A percentile compares a stretch with the other conserved stretches of the same genome.
Evolutionary conservation across 1,284 basidiomycete species (phyloP).

Genomic region (Ustilago xerochloae): DNA sequence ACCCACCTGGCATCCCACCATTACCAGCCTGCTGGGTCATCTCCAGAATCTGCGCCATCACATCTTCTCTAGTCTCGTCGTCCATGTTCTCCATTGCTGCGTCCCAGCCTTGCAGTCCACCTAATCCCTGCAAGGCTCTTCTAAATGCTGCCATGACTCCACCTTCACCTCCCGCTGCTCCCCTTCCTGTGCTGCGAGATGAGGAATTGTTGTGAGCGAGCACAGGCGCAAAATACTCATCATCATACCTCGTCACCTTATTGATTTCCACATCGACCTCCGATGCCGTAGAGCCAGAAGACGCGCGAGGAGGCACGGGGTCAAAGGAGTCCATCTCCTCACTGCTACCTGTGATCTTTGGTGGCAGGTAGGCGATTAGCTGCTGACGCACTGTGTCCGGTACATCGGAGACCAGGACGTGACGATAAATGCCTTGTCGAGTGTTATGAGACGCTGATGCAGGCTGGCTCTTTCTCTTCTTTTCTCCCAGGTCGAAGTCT

Average conservation of each 20-base stretch:
- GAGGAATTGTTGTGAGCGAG: slow-evolving; percentile 1
- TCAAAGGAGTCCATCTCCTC: slow-evolving; percentile 61
- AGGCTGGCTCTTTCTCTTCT: neutral
- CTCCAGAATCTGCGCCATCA: slow-evolving; percentile 53
- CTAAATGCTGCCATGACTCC: slow-evolving; percentile 42
- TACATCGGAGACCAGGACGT: slow-evolving; percentile 65
- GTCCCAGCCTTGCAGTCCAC: slow-evolving; percentile 45
- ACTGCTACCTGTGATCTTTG: slow-evolving; percentile 43
- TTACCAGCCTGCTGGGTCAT: slow-evolving; percentile 28
- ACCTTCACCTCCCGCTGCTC: neutral
- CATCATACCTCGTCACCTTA: slow-evolving; percentile 54
- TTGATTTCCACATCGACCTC: slow-evolving; percentile 13
- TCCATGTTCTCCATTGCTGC: slow-evolving; percentile 56
- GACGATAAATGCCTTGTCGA: slow-evolving; percentile 57
- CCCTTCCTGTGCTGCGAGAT: neutral
- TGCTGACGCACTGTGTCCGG: slow-evolving; percentile 61
- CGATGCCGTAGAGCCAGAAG: neutral
- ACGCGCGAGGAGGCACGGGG: slow-evolving; percentile 59
- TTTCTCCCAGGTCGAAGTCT: slow-evolving; percentile 15
- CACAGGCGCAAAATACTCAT: slow-evolving; percentile 59
- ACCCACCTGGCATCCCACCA: slow-evolving; percentile 37
- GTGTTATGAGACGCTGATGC: slow-evolving; percentile 39
- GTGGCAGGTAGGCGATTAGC: slow-evolving; percentile 59
- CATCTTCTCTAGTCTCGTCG: slow-evolving; percentile 56
- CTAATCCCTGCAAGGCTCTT: slow-evolving; percentile 29